A percentile compares a stretch with the other conserved stretches of the same genome.
phyloP scores from a whole-genome alignment of 1,284 basidiomycete genomes.

The Prillingera fragicola region DNA sequence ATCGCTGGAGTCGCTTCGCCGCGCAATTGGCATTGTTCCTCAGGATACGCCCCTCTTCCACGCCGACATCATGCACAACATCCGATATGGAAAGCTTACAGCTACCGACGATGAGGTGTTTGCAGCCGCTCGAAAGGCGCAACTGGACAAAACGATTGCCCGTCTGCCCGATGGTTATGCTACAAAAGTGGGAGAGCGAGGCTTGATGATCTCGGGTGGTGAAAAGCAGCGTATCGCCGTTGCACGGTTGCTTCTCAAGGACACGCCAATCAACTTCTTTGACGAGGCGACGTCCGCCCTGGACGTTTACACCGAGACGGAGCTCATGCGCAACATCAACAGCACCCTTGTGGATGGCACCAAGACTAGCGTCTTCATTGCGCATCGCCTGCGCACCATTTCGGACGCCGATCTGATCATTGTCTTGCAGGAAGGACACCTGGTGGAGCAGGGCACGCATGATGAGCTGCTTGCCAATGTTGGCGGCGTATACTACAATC shows the following conservation, averaged over 20 bases:
- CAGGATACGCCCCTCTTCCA: slow-evolving; percentile 98
- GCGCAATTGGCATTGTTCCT: slow-evolving; percentile 84
- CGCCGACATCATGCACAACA: slow-evolving; percentile 88
- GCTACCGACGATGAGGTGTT: slow-evolving; percentile 85
- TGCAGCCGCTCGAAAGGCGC: slow-evolving; percentile 75
- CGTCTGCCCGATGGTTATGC: slow-evolving; percentile 76
- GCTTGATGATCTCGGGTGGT: slow-evolving; percentile 95
- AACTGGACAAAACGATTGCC: slow-evolving; percentile 75
- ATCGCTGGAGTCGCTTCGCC: slow-evolving; percentile 66
- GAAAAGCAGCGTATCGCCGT: slow-evolving; percentile 96
- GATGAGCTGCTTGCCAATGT: slow-evolving; percentile 66
- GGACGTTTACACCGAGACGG: slow-evolving; percentile 88
- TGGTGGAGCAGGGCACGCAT: slow-evolving; percentile 88
- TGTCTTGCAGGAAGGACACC: slow-evolving; percentile 75
- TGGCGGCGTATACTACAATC: slow-evolving; percentile 67
- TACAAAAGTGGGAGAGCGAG: slow-evolving; percentile 92
- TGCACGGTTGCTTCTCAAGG: slow-evolving; percentile 84
- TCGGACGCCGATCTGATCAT: slow-evolving; percentile 90
- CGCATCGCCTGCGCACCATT: slow-evolving; percentile 83
- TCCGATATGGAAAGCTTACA: slow-evolving; percentile 83
- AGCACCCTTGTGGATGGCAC: slow-evolving; percentile 65
- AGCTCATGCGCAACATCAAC: slow-evolving; percentile 93
- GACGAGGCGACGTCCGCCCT: slow-evolving; percentile 97
- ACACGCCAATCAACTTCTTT: slow-evolving; percentile 92
- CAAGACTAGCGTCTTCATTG: slow-evolving; percentile 92